Percentiles rank a stretch among this genome's conserved stretches.
Conservation (phyloP, 768 basidiomycete species). For the Trametes meyenii region DNA sequence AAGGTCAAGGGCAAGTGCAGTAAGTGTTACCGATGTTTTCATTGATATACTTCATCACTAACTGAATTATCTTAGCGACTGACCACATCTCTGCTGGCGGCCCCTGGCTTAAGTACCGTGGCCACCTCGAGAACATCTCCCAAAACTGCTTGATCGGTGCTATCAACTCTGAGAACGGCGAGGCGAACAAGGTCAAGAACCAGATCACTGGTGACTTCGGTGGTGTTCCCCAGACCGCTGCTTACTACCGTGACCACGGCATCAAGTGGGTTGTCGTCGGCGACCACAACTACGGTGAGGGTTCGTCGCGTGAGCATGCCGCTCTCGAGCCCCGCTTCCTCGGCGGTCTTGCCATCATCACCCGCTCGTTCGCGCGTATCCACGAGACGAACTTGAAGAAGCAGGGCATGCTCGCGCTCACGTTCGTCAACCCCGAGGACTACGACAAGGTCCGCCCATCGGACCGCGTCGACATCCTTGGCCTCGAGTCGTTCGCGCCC, state of each 20-base stretch:
- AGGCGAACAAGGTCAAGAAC: conserved; percentile 96
- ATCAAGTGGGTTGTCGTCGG: conserved; percentile 98
- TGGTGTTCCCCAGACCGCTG: conserved; percentile 83
- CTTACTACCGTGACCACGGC: conserved; percentile 85
- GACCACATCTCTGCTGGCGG: conserved; percentile 98
- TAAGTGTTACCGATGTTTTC: conserved; percentile 42
- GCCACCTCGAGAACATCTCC: conserved; percentile 97
- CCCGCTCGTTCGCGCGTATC: conserved; percentile 95
- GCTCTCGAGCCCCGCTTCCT: conserved; percentile 95
- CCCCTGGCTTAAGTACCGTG: conserved; percentile 99
- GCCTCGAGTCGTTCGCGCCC: conserved; percentile 85
- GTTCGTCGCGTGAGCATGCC: conserved; percentile 97
- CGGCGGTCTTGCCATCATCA: conserved; percentile 94
- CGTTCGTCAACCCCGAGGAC: conserved; percentile 88
- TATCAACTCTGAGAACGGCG: conserved; percentile 92
- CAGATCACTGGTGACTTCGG: conserved; percentile 84
- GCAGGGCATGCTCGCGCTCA: conserved; percentile 97
- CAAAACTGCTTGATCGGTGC: conserved; percentile 98
- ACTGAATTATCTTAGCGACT: conserved; percentile 52
- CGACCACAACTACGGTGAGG: conserved; percentile 96
- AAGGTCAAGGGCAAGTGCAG: conserved; percentile 99
- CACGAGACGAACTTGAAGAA: conserved; percentile 99
- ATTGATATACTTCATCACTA: neutral
- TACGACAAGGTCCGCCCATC: conserved; percentile 90
- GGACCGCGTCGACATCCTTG: conserved; percentile 89